Percentiles rank a stretch among this genome's conserved stretches.
These are phyloP conservation scores for Mycocentrospora acerina DNA, from an alignment of 2,329 filamentous ascomycete genomes.

Conservation along the genomic window DNA sequence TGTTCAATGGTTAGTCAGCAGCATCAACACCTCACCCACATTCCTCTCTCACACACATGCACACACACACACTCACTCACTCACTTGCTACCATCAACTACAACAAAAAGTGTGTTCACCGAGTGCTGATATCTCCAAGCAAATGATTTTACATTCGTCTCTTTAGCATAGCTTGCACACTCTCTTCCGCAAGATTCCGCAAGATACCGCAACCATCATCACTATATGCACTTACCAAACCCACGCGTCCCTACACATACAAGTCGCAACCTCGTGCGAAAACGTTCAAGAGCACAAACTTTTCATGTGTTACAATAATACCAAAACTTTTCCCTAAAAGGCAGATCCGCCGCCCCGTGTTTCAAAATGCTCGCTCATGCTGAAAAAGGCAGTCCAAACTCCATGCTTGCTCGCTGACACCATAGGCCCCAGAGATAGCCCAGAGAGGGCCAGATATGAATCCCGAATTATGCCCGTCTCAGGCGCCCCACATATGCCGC, in stretches of 20 bases:
- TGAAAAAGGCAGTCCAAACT: constrained; percentile 32
- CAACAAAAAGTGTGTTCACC: too few species aligned
- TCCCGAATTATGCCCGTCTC: constrained; percentile 5
- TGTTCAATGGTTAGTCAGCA: not conserved
- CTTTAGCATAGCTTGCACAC: too few species aligned
- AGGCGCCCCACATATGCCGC: constrained; percentile 1
- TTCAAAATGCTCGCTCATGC: constrained; percentile 22
- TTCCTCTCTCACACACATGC: too few species aligned
- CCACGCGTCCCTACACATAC: too few species aligned
- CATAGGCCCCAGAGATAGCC: constrained; percentile 10
- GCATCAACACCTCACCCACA: too few species aligned
- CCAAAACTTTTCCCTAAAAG: constrained; percentile 25
- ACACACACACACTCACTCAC: too few species aligned
- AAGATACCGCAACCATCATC: not conserved
- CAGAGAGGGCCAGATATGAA: constrained; percentile 7
- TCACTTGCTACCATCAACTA: too few species aligned
- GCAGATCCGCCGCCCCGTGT: constrained; percentile 12
- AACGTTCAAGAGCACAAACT: not conserved
- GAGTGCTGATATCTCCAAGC: too few species aligned
- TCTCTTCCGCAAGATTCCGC: too few species aligned
- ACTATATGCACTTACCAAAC: not conserved
- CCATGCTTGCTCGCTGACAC: too few species aligned
- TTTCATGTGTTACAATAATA: constrained; percentile 9
- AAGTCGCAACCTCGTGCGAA: not conserved
- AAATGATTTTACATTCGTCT: too few species aligned